A percentile compares a stretch with the other conserved stretches of the same genome.
Conservation (phyloP, 371 early-diverging fungal species). For the Actinomortierella wolfii region DNA sequence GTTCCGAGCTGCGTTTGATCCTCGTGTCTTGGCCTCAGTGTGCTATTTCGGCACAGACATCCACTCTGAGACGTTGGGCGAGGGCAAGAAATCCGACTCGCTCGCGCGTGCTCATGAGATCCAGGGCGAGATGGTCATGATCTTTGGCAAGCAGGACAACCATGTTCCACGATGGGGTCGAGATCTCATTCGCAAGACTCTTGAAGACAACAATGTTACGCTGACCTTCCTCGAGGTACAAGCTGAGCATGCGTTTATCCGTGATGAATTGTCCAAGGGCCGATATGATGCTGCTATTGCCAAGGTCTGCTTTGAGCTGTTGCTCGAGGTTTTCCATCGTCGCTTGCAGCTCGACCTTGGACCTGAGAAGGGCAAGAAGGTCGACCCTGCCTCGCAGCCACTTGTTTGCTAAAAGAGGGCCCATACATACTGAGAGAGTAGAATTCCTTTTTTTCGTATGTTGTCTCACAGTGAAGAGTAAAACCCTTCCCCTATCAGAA, state of each 20-base stretch:
- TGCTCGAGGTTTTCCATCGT: slow-evolving; percentile 58
- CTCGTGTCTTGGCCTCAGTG: slow-evolving; percentile 51
- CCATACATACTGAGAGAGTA: no score
- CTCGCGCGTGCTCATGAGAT: slow-evolving; percentile 51
- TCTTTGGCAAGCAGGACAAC: slow-evolving; percentile 61
- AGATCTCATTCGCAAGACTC: slow-evolving; percentile 50
- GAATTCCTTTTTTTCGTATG: no score
- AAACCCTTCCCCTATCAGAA: no score
- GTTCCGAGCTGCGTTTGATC: slow-evolving; percentile 58
- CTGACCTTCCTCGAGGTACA: slow-evolving; percentile 57
- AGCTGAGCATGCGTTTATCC: slow-evolving; percentile 64
- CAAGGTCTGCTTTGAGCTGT: slow-evolving; percentile 54
- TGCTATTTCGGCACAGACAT: slow-evolving; percentile 66
- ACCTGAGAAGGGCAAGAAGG: slow-evolving; percentile 30
- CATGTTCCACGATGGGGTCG: slow-evolving; percentile 59
- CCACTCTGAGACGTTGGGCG: slow-evolving; percentile 52
- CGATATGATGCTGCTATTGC: slow-evolving; percentile 61
- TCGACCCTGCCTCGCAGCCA: slow-evolving; percentile 20
- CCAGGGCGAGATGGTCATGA: slow-evolving; percentile 57
- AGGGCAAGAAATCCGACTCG: slow-evolving; percentile 48
- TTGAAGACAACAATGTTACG: slow-evolving; percentile 49
- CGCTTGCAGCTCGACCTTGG: slow-evolving; percentile 49
- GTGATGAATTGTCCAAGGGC: slow-evolving; percentile 61
- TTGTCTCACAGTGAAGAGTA: no score
- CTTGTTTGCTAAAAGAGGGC: slow-evolving; percentile 37